A percentile compares a stretch with the other conserved stretches of the same genome.
These are phyloP conservation scores for Neurospora sp. DNA, from an alignment of 495 filamentous ascomycete species.

Conservation along the genomic window DNA sequence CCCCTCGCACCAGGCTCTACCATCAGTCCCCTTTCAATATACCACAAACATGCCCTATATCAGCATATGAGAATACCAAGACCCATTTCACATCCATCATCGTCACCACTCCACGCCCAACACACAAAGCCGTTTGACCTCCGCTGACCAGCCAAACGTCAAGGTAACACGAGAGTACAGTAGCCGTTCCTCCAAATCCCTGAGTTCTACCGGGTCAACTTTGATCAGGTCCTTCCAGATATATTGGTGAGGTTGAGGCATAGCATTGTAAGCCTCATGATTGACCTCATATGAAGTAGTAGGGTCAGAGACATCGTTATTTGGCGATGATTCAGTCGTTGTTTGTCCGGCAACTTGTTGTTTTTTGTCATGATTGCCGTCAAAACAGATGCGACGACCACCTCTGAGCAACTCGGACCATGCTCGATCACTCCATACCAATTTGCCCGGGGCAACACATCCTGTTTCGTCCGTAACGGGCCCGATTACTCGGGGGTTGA, in stretches of 20 bases:
- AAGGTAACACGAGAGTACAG: conserved; percentile 42
- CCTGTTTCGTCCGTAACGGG: conserved; percentile 48
- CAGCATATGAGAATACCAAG: background rate
- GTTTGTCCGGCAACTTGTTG: background rate
- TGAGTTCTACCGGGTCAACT: conserved; percentile 26
- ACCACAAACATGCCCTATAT: background rate
- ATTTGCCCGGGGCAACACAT: conserved; percentile 33
- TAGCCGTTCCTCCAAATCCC: conserved; percentile 38
- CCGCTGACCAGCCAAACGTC: conserved; percentile 42
- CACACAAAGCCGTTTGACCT: conserved; percentile 36
- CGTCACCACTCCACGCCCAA: conserved; percentile 35
- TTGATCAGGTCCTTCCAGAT: conserved; percentile 27
- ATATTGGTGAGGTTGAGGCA: conserved; percentile 4
- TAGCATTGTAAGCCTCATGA: background rate
- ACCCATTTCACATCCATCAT: background rate
- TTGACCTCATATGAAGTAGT: background rate
- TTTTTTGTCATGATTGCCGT: background rate
- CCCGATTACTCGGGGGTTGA: conserved; percentile 48
- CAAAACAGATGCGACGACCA: background rate
- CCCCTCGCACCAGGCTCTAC: background rate
- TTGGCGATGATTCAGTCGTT: background rate
- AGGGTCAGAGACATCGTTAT: background rate
- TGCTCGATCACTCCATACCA: conserved; percentile 41
- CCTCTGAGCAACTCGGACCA: conserved; percentile 45
- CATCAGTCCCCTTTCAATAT: background rate